Conservation (phyloP, 2,329 filamentous ascomycete genomes). For the Gyromitra esculenta region DNA sequence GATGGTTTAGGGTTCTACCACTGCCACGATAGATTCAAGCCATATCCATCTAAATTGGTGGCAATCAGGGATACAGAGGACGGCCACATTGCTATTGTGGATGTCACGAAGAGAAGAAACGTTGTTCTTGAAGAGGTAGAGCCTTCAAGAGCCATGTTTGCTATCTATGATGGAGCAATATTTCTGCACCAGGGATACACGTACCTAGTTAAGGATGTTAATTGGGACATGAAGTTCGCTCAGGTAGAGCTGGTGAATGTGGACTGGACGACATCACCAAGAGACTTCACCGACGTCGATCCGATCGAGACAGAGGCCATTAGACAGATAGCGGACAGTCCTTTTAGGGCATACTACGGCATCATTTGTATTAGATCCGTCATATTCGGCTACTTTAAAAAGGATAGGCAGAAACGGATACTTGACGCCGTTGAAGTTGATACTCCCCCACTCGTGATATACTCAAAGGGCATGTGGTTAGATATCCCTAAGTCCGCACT, state of each 20-base stretch:
- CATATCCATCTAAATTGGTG: conserved; percentile 82
- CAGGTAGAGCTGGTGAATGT: conserved; percentile 89
- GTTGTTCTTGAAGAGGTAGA: conserved; percentile 94
- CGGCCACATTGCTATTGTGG: conserved; percentile 91
- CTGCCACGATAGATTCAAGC: conserved; percentile 86
- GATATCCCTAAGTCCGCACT: conserved; percentile 84
- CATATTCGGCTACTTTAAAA: conserved; percentile 96
- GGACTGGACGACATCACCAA: conserved; percentile 92
- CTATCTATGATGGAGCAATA: conserved; percentile 94
- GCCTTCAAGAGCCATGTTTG: conserved; percentile 92
- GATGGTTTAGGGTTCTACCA: conserved; percentile 87
- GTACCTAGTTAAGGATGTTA: conserved; percentile 89
- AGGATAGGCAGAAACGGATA: conserved; percentile 85
- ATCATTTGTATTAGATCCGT: conserved; percentile 84
- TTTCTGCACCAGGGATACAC: conserved; percentile 95
- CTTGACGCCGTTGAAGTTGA: conserved; percentile 93
- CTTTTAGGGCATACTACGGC: conserved; percentile 76
- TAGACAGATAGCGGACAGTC: conserved; percentile 69
- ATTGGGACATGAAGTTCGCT: conserved; percentile 79
- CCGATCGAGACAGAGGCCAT: conserved; percentile 91
- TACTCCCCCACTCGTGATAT: conserved; percentile 86
- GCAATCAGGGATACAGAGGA: conserved; percentile 70
- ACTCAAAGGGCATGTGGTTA: conserved; percentile 93
- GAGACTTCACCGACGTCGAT: conserved; percentile 94
- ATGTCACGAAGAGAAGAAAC: conserved; percentile 84